Base-by-base conservation (phyloP, 1,284 basidiomycete genomes). In the Cryptococcus sp. region DNA sequence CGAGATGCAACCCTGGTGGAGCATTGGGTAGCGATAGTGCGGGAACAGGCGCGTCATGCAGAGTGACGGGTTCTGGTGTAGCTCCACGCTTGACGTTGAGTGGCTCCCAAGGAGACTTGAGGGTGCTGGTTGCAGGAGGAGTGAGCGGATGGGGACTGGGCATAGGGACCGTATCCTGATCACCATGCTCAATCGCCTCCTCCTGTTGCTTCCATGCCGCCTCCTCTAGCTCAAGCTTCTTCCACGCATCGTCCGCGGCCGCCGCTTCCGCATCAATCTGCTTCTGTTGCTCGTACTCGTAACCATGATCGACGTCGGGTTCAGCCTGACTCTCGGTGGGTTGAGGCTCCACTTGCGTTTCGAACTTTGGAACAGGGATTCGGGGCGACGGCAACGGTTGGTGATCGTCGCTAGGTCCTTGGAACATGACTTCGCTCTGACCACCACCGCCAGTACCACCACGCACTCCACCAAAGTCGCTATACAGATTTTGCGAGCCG, bases 271-370 rank as follows among this genome's bases (percentile, higher is more conserved):
- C 68, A 39, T 75, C 72, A 54, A 71, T 62, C 55, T 64, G 63
- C 43, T 57, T 63, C 62, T 70, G 76, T 63, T 76, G 76, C 61
- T 75, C 70, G 46, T 68, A 77, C 62, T 78, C 76, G 64, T 78
- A 78, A 20, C 64, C 68, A 40, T 68, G 69, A 35, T 50, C 58
- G 16, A 55, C 55, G 6, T 39, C 50, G 8, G 50, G 48, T 40
- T 55, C 51, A 19, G 38, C 50, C 39, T 46, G 22, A n/a, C 22
- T 22, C 19, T 11, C 47, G n/a, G 53, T 15, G 5, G 5, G 22
- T 17, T 27, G 22, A 27, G n/a, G 45, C 22, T 11, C 23, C 22
- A 8, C 6, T 40, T 42, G 51, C 35, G 38, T 27, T 3, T 10
- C 25, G 23, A 19, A 43, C 5, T 15, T 35, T 7, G 23, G 49